Evolutionary conservation across 768 basidiomycete species (phyloP).

Genomic region (Obba rivulosa): DNA sequence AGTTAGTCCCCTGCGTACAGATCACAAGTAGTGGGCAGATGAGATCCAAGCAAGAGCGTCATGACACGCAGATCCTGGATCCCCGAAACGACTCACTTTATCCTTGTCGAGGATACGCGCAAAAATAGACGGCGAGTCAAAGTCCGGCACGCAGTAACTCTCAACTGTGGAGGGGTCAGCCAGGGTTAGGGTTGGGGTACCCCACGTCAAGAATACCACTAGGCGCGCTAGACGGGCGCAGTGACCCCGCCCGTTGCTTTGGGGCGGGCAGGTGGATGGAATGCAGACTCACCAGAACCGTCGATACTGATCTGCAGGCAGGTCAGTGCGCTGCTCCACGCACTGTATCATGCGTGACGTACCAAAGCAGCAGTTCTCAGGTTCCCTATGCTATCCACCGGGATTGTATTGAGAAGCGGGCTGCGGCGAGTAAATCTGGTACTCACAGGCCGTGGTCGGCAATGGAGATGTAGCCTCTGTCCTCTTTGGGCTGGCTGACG

Average conservation of each 20-base stretch:
- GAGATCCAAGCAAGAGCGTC: too few relatives aligned
- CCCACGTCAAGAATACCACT: not conserved
- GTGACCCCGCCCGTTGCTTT: not conserved
- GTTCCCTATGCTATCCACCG: constrained; percentile 64
- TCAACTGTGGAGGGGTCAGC: constrained; percentile 49
- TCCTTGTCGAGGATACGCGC: constrained; percentile 85
- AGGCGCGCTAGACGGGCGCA: not conserved
- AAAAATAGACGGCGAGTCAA: constrained; percentile 91
- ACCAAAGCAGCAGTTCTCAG: constrained; percentile 76
- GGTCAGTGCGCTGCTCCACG: too few relatives aligned
- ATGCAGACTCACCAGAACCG: constrained; percentile 58
- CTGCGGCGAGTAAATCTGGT: not conserved
- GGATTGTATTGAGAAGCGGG: not conserved
- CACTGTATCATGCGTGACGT: constrained; percentile 18
- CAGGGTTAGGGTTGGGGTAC: constrained; percentile 1
- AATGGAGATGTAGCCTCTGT: constrained; percentile 69
- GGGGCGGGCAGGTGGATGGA: not conserved
- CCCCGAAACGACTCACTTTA: constrained; percentile 35
- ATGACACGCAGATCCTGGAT: not conserved
- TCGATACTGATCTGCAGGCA: constrained; percentile 59
- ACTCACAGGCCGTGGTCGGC: constrained; percentile 77
- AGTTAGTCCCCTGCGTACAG: too few relatives aligned
- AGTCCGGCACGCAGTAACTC: constrained; percentile 88
- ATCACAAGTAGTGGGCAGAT: too few relatives aligned
- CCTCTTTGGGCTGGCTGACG: constrained; percentile 41